A percentile compares a stretch with the other conserved stretches of the same genome.
Conservation (phyloP, 2,329 filamentous ascomycete genomes). For the Epichloe coenophiala region DNA sequence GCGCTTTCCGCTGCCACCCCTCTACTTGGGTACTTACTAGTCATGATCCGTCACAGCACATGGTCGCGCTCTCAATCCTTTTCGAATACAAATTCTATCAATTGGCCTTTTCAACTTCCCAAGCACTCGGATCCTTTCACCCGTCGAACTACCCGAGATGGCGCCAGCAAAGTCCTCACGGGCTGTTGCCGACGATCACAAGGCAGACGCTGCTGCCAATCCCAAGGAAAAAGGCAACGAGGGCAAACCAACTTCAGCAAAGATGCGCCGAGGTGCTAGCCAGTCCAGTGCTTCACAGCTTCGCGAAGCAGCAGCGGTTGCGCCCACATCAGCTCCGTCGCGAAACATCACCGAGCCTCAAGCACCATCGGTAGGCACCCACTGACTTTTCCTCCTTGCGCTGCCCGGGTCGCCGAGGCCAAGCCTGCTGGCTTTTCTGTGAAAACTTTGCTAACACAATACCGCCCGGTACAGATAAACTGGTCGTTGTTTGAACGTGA, state of each 20-base stretch:
- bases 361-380: constrained; percentile 20
- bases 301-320: constrained; percentile 18
- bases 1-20: background rate
- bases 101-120: background rate
- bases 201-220: constrained; percentile 24
- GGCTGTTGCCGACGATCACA: constrained; percentile 30
- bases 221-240: constrained; percentile 30
- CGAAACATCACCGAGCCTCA: constrained; percentile 16
- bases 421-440: background rate
- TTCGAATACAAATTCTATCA: background rate
- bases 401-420: background rate
- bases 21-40: background rate
- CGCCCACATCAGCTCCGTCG: constrained; percentile 20
- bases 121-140: background rate
- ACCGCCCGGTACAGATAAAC: constrained; percentile 30
- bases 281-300: constrained; percentile 33
- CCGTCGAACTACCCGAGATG: constrained; percentile 16
- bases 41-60: background rate
- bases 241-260: constrained; percentile 31
- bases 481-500: constrained; percentile 57
- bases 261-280: constrained; percentile 42
- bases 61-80: background rate
- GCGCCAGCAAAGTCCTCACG: constrained; percentile 33
- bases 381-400: constrained; percentile 3
- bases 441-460: constrained; percentile 5